These are phyloP conservation scores for Sporisorium exsertum DNA, from an alignment of 1,284 basidiomycete species.

Conservation along the genomic window DNA sequence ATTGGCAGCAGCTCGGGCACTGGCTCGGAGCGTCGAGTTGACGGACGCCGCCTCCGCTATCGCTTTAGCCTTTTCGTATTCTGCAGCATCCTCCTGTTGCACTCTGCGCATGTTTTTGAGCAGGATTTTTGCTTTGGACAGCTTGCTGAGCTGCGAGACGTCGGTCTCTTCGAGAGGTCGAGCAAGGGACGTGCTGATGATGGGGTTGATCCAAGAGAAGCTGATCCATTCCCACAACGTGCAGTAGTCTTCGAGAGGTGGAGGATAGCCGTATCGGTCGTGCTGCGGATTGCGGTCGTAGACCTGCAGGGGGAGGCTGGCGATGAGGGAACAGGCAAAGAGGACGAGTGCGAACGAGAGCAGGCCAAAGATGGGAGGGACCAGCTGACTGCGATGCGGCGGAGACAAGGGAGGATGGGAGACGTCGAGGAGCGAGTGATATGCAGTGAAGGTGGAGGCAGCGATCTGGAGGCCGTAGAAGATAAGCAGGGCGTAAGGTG, in stretches of 20 bases:
- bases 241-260: conserved; percentile 79
- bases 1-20: conserved; percentile 22
- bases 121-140: conserved; percentile 33
- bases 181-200: conserved; percentile 21
- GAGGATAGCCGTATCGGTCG: conserved; percentile 58
- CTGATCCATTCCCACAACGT: conserved; percentile 82
- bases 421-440: conserved; percentile 25
- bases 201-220: conserved; percentile 78
- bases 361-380: conserved; percentile 22
- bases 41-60: conserved; percentile 5
- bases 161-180: conserved; percentile 49
- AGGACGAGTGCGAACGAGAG: conserved; percentile 8
- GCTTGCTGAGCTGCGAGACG: conserved; percentile 46
- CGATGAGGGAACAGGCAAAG: conserved; percentile 18
- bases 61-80: conserved; percentile 14
- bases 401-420: conserved; percentile 18
- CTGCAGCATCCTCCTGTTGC: conserved; percentile 8
- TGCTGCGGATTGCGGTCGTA: conserved; percentile 34
- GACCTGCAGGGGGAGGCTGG: conserved; percentile 35
- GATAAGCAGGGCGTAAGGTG: conserved; percentile 23
- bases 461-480: conserved; percentile 22
- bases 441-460: conserved; percentile 13
- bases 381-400: conserved; percentile 17
- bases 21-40: neutral
- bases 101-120: conserved; percentile 35